Evolutionary conservation across 352 stramenopile genomes (phyloP).

Genomic region (Pythium apleroticum): DNA sequence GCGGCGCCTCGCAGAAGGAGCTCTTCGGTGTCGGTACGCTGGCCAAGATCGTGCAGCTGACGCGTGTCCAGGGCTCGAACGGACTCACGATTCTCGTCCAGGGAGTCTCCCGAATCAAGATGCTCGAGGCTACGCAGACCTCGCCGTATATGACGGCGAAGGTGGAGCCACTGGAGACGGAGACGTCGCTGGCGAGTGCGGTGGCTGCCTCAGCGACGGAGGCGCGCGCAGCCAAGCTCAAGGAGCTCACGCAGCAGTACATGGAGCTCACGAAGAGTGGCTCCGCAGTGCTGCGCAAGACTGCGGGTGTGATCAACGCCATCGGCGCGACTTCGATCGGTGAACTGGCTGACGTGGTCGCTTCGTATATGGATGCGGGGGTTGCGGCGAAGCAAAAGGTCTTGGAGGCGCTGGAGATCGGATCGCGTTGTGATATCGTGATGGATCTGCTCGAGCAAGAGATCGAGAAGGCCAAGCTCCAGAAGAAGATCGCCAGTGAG

Average conservation of each 20-base stretch:
- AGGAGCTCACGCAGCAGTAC: conserved; percentile 65
- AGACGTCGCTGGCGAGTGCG: neutral
- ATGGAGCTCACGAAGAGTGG: conserved; percentile 61
- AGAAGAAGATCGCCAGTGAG: conserved; percentile 70
- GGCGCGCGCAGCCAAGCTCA: conserved; percentile 45
- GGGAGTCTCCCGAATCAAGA: conserved; percentile 50
- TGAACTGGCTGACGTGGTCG: conserved; percentile 66
- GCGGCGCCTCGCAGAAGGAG: conserved; percentile 28
- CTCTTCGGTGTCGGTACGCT: conserved; percentile 64
- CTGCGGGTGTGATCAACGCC: conserved; percentile 56
- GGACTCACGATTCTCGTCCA: conserved; percentile 74
- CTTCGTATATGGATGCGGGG: conserved; percentile 63
- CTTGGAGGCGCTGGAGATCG: conserved; percentile 47
- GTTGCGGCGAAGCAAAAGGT: conserved; percentile 60
- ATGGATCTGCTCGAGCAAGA: conserved; percentile 51
- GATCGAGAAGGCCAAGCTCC: conserved; percentile 60
- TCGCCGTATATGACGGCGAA: conserved; percentile 58
- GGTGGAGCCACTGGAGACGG: conserved; percentile 10
- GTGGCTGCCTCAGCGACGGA: conserved; percentile 27
- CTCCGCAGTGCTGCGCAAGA: conserved; percentile 52
- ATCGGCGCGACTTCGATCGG: conserved; percentile 61
- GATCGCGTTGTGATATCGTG: conserved; percentile 45
- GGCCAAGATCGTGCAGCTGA: conserved; percentile 75
- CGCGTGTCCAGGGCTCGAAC: conserved; percentile 47
- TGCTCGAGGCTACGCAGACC: conserved; percentile 49